These are phyloP conservation scores for Chaetomiaceae sp. DNA, from an alignment of 2,329 filamentous ascomycete species.

Conservation along the genomic window DNA sequence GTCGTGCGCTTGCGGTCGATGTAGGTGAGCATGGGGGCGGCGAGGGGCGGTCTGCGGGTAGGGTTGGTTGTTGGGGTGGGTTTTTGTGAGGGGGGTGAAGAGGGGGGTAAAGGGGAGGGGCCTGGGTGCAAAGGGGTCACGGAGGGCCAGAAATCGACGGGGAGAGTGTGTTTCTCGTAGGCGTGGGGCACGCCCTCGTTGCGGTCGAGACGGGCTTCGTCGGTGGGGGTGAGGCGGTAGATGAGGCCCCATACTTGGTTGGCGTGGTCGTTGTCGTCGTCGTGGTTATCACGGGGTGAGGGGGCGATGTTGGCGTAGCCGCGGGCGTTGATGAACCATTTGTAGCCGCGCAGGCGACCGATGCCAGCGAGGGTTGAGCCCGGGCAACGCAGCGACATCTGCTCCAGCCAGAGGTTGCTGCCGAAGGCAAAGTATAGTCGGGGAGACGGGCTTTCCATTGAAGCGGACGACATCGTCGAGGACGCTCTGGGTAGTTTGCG, in stretches of 20 bases:
- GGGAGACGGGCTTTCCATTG: constrained; percentile 27
- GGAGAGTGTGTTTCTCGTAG: constrained; percentile 50
- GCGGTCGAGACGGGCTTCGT: constrained; percentile 47
- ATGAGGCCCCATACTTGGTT: constrained; percentile 51
- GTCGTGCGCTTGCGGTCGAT: constrained; percentile 42
- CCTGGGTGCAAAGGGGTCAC: no score
- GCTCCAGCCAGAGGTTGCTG: constrained; percentile 59
- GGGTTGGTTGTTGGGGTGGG: not conserved
- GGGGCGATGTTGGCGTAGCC: constrained; percentile 63
- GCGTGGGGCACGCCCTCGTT: constrained; percentile 59
- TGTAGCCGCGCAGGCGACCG: constrained; percentile 49
- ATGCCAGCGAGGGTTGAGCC: constrained; percentile 49
- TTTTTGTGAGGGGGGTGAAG: not conserved
- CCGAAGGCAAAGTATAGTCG: constrained; percentile 61
- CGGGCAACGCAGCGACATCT: constrained; percentile 61
- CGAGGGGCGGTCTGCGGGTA: not conserved
- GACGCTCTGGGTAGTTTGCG: no score
- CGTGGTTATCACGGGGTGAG: not conserved
- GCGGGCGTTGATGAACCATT: constrained; percentile 60
- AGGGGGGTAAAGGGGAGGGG: no score
- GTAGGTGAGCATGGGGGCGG: constrained; percentile 49
- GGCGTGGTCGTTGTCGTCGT: not conserved
- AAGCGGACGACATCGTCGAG: constrained; percentile 22
- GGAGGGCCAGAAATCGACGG: constrained; percentile 33
- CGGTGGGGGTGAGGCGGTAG: constrained; percentile 44